phyloP scores from a whole-genome alignment of 2,329 filamentous ascomycete genomes.

The Penicillium sp. region DNA sequence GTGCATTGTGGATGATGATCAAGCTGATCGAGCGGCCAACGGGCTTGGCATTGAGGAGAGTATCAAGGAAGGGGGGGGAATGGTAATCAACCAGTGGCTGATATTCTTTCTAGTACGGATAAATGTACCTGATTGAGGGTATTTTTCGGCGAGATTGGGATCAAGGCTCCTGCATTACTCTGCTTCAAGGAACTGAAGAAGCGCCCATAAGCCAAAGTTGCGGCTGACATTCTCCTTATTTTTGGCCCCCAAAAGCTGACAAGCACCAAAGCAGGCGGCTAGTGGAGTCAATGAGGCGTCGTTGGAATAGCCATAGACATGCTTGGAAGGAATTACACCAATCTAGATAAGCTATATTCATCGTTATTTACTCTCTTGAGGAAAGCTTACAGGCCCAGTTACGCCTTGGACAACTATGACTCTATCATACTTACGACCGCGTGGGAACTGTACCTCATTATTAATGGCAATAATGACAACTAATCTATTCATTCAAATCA shows the following conservation, averaged over 20 bases:
- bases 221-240: neutral
- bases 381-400: no score
- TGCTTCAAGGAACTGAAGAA: neutral
- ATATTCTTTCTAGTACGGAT: neutral
- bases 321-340: no score
- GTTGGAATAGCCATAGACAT: no score
- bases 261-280: neutral
- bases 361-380: no score
- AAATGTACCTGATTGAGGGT: neutral
- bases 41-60: neutral
- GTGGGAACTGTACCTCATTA: no score
- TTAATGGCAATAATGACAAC: no score
- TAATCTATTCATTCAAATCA: neutral
- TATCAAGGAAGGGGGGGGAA: no score
- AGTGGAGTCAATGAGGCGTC: no score
- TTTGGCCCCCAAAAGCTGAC: conserved; percentile 1
- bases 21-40: neutral
- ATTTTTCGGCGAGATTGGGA: neutral
- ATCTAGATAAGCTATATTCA: no score
- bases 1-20: conserved; percentile 2
- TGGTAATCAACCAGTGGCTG: neutral
- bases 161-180: neutral
- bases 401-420: no score
- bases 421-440: no score
- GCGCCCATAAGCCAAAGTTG: neutral